Conservation (phyloP, 805 yeast species). For the Candida insectorum region DNA sequence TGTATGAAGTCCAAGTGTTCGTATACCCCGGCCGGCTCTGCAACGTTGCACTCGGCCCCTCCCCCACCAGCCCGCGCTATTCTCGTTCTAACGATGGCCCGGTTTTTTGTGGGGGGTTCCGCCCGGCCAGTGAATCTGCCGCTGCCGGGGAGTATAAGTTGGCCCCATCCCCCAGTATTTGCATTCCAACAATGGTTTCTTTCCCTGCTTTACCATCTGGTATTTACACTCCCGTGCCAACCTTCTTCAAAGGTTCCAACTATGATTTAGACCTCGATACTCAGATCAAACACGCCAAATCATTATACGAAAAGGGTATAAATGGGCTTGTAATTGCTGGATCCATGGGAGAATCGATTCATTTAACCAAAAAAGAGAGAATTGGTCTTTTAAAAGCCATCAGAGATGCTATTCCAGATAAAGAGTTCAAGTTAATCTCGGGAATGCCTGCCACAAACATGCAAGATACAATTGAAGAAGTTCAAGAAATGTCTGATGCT, state of each 20-base stretch:
- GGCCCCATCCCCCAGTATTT: no score
- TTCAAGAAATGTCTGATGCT: constrained; percentile 18
- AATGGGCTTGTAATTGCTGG: constrained; percentile 35
- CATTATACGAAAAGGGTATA: constrained; percentile 25
- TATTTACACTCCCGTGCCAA: constrained; percentile 29
- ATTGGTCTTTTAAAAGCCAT: constrained; percentile 18
- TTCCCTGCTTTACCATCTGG: no score
- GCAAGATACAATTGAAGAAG: constrained; percentile 24
- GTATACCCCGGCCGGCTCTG: no score
- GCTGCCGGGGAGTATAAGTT: no score
- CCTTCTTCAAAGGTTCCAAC: constrained; percentile 24
- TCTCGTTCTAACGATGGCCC: no score
- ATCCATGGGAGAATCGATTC: constrained; percentile 39
- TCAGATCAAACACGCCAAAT: constrained; percentile 27
- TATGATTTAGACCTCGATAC: constrained; percentile 23
- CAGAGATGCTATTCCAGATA: constrained; percentile 27
- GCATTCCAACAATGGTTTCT: no score
- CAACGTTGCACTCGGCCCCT: no score
- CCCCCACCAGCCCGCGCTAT: no score
- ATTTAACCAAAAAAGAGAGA: constrained; percentile 29
- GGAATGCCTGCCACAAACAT: constrained; percentile 27
- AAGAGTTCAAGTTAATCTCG: constrained; percentile 25
- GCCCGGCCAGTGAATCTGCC: no score
- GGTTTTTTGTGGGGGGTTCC: no score
- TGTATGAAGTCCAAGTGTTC: no score